A percentile compares a stretch with the other conserved stretches of the same genome.
These are phyloP conservation scores for Pleurotus platypus DNA, from an alignment of 768 basidiomycete species.

Conservation along the genomic window DNA sequence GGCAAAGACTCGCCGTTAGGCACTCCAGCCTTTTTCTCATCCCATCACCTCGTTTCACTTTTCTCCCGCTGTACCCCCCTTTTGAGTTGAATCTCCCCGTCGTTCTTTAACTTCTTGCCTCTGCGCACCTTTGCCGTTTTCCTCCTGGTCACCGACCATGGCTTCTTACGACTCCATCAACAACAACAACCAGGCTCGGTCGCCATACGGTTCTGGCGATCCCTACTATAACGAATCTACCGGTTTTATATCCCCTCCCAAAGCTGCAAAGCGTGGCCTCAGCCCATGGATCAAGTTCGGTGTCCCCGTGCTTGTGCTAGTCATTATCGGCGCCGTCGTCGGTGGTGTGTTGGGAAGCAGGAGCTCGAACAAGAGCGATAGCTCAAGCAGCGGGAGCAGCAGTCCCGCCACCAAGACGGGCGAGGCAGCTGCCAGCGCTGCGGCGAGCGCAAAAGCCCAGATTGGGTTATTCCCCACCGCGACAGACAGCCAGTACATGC, in stretches of 20 bases:
- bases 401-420: constrained; percentile 38
- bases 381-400: constrained; percentile 30
- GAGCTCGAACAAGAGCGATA: constrained; percentile 31
- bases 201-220: constrained; percentile 60
- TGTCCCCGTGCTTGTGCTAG: constrained; percentile 58
- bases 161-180: constrained; percentile 9
- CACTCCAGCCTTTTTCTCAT: neutral
- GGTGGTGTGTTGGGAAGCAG: constrained; percentile 79
- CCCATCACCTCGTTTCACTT: constrained; percentile 3
- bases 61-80: neutral
- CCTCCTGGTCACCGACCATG: constrained; percentile 7
- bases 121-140: neutral
- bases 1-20: constrained; percentile 1
- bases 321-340: constrained; percentile 64
- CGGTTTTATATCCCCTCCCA: constrained; percentile 57
- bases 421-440: constrained; percentile 50
- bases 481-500: constrained; percentile 74
- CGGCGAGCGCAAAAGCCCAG: constrained; percentile 54
- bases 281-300: constrained; percentile 79
- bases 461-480: constrained; percentile 70
- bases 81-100: neutral
- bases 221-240: constrained; percentile 69
- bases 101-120: constrained; percentile 5
- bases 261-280: constrained; percentile 43
- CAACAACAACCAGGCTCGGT: constrained; percentile 20